These are phyloP conservation scores for Beta lomatogona DNA, from an alignment of 179 eudicot species.

Conservation along the genomic window DNA sequence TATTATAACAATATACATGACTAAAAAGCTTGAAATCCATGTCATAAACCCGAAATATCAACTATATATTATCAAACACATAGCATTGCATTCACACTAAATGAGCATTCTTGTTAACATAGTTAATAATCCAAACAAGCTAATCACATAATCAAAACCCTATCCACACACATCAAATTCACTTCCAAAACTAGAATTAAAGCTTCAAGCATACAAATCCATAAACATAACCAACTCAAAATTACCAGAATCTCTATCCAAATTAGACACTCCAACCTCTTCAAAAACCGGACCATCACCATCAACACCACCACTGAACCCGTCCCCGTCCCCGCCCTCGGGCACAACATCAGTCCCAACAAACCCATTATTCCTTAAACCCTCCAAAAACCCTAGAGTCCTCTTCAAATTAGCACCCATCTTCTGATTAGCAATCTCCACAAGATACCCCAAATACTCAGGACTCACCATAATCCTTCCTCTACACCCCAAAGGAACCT, in stretches of 20 bases:
- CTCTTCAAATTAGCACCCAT: slow-evolving; percentile 82
- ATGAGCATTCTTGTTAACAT: neutral
- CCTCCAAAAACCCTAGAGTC: slow-evolving; percentile 61
- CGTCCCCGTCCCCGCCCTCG: slow-evolving; percentile 26
- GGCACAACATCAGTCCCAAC: slow-evolving; percentile 8
- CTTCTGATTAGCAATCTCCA: slow-evolving; percentile 80
- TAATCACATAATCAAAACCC: neutral
- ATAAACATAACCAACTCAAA: slow-evolving; percentile 1
- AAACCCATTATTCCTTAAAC: slow-evolving; percentile 62
- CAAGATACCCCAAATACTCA: slow-evolving; percentile 72
- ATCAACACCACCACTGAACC: slow-evolving; percentile 15
- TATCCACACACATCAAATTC: neutral
- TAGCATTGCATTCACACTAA: neutral
- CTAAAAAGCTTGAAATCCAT: neutral
- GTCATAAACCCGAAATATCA: neutral
- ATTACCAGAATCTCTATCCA: slow-evolving; percentile 27
- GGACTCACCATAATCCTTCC: slow-evolving; percentile 48
- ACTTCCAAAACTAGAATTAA: neutral
- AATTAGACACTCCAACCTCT: slow-evolving; percentile 17
- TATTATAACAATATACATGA: neutral
- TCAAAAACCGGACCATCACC: slow-evolving; percentile 16
- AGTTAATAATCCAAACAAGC: neutral
- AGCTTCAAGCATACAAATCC: neutral
- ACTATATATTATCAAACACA: neutral
- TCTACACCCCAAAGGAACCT: slow-evolving; percentile 82